phyloP scores from a whole-genome alignment of 495 filamentous ascomycete species.

The Neurospora tetrasperma region DNA sequence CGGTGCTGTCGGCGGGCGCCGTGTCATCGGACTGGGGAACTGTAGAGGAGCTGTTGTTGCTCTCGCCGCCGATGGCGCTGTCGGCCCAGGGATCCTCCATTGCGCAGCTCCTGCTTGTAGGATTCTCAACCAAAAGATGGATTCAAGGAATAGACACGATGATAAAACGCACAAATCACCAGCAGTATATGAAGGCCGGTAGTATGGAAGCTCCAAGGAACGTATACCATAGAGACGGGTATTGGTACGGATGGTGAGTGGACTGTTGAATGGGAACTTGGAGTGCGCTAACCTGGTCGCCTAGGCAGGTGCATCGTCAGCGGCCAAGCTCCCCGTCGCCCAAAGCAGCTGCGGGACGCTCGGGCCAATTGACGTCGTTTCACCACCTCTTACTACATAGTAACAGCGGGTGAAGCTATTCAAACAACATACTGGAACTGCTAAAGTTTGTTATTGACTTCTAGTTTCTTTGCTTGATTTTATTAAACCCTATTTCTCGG shows the following conservation, averaged over 20 bases:
- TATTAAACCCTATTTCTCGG: not conserved
- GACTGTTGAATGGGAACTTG: not conserved
- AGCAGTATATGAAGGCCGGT: not conserved
- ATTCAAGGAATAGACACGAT: not conserved
- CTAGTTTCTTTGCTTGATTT: not conserved
- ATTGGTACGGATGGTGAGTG: not conserved
- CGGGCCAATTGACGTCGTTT: not conserved
- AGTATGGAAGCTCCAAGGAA: not conserved
- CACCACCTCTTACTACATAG: not conserved
- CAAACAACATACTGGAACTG: not conserved
- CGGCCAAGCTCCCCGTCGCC: not conserved
- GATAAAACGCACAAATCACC: not conserved
- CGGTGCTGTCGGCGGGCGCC: not conserved
- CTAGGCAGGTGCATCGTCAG: not conserved
- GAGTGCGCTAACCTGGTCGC: not conserved
- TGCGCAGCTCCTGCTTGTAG: constrained; percentile 2
- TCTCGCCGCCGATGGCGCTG: constrained; percentile 9
- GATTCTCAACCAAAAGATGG: not conserved
- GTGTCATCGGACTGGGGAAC: not conserved
- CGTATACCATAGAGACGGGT: not conserved
- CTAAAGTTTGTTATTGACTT: not conserved
- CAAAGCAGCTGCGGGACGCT: not conserved
- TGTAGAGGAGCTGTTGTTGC: not conserved
- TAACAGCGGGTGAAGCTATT: not conserved
- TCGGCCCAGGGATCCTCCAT: constrained; percentile 34